phyloP scores from a whole-genome alignment of 1,139 yeast genomes.

The Yamadazyma epiphylla region DNA sequence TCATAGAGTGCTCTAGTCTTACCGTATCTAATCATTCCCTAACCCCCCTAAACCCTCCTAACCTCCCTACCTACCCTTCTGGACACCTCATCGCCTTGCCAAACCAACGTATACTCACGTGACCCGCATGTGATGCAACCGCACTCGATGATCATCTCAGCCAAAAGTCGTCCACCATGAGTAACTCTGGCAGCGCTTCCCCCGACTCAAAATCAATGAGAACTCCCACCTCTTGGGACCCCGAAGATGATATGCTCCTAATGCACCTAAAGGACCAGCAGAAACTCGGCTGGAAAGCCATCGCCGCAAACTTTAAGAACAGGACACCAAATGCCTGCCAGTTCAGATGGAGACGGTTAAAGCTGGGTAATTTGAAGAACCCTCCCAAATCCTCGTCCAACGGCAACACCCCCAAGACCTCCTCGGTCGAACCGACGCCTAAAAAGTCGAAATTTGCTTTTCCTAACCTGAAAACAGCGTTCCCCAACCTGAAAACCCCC shows the following conservation, averaged over 20 bases:
- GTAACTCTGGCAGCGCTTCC: too few relatives aligned
- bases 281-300: conserved; percentile 75
- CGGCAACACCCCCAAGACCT: conserved; percentile 7
- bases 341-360: conserved; percentile 72
- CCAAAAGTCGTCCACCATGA: too few relatives aligned
- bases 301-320: conserved; percentile 61
- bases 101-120: too few relatives aligned
- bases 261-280: conserved; percentile 70
- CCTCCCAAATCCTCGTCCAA: conserved; percentile 43
- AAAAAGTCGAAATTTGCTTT: conserved; percentile 21
- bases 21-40: too few relatives aligned
- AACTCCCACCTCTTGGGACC: conserved; percentile 75
- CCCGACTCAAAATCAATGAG: conserved; percentile 17
- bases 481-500: too few relatives aligned
- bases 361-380: conserved; percentile 59
- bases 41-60: too few relatives aligned
- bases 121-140: background rate
- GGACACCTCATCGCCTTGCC: too few relatives aligned
- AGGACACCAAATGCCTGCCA: conserved; percentile 79
- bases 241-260: conserved; percentile 63
- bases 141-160: background rate
- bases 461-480: conserved; percentile 7
- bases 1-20: too few relatives aligned
- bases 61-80: too few relatives aligned
- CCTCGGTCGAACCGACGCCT: conserved; percentile 7